phyloP scores from a whole-genome alignment of 176 grass and related monocot species.

The Bolboschoenus planiculmis region DNA sequence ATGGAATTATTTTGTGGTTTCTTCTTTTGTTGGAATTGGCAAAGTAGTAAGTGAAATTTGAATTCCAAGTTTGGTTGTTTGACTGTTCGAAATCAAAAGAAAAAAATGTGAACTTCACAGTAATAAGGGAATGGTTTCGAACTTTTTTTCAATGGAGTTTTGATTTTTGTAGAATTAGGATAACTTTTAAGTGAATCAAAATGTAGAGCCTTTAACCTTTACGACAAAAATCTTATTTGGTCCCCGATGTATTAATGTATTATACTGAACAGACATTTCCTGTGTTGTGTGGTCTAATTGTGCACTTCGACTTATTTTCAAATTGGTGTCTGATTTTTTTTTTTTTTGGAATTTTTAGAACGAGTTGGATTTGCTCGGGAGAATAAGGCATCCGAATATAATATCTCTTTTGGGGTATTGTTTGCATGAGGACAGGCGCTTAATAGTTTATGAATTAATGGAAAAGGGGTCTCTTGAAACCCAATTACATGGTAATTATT shows the following conservation, averaged over 20 bases:
- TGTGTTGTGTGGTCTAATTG: not conserved
- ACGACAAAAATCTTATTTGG: not conserved
- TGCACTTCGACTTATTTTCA: not conserved
- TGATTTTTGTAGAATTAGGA: not conserved
- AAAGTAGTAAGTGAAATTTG: not conserved
- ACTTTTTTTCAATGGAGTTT: too few relatives aligned
- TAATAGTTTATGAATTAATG: constrained; percentile 96
- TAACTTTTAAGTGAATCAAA: not conserved
- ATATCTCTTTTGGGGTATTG: constrained; percentile 90
- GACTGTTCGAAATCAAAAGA: not conserved
- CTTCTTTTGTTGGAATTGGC: not conserved
- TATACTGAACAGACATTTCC: not conserved
- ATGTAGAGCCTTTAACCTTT: not conserved
- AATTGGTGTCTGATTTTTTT: constrained; percentile 11
- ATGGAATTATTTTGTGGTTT: not conserved
- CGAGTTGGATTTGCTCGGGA: constrained; percentile 87
- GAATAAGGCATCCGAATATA: constrained; percentile 91
- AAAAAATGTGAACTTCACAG: not conserved
- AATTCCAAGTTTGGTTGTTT: not conserved
- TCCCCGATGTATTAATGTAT: not conserved
- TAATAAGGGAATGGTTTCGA: not conserved
- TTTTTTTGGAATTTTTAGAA: constrained; percentile 51
- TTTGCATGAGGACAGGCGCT: constrained; percentile 49
- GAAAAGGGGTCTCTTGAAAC: constrained; percentile 86
- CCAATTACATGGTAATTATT: constrained; percentile 70